These are phyloP conservation scores for Nannizzia gypsea DNA, from an alignment of 2,329 filamentous ascomycete genomes.

Conservation along the genomic window DNA sequence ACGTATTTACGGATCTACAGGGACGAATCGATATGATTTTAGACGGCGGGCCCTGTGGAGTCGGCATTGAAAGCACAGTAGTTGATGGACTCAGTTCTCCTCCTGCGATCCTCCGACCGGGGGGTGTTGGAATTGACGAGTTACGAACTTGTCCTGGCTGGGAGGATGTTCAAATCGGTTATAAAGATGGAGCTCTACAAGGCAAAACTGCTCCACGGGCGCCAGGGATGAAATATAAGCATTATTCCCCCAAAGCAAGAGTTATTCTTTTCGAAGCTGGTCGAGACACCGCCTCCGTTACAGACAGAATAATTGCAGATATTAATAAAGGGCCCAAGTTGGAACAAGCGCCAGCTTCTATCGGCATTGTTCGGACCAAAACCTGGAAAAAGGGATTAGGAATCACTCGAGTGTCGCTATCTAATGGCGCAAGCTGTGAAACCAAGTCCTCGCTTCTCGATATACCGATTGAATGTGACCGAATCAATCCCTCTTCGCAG, in stretches of 20 bases:
- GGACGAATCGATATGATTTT: constrained; percentile 77
- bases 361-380: constrained; percentile 23
- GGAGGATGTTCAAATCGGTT: constrained; percentile 65
- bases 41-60: constrained; percentile 73
- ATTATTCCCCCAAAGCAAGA: constrained; percentile 83
- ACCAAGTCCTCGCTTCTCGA: neutral
- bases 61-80: constrained; percentile 94
- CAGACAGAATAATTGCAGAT: constrained; percentile 25
- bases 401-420: neutral
- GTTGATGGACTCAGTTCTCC: constrained; percentile 78
- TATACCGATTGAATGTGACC: neutral
- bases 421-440: neutral
- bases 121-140: constrained; percentile 74
- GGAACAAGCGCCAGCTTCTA: constrained; percentile 13
- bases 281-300: constrained; percentile 20
- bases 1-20: constrained; percentile 74
- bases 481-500: neutral
- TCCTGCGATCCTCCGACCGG: constrained; percentile 72
- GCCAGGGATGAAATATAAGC: constrained; percentile 97
- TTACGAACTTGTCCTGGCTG: constrained; percentile 64
- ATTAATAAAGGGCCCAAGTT: constrained; percentile 26
- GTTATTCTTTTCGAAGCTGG: constrained; percentile 69
- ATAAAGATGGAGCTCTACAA: constrained; percentile 61
- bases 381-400: constrained; percentile 20
- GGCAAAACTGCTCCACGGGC: constrained; percentile 60